Base-by-base conservation (phyloP, 495 filamentous ascomycete genomes). In the Tricharina praecox region DNA sequence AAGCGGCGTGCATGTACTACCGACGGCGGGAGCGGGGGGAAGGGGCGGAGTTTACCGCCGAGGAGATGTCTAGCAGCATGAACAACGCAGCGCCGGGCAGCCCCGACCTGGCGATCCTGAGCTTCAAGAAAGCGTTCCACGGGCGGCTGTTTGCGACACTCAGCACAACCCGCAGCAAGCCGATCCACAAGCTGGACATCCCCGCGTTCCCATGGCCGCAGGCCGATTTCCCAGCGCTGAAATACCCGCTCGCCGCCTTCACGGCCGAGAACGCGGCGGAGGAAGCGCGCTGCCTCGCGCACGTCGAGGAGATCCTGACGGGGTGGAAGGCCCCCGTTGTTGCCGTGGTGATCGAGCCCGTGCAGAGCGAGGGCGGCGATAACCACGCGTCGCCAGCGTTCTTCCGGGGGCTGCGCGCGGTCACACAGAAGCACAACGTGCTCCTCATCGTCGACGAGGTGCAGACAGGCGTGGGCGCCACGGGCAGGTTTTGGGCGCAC, bases 141-240 rank as follows among this genome's bases (percentile, higher is more conserved):
- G 90, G 90, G 55, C 85, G 90, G 53, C 75, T 96, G 23, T 95
- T 97, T 64, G 90, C 84, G 52, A 79, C 75, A 52, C 74, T 97
- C 37, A 87, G 81, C 47, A 96, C 90, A 24, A 97, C 90, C 19
- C 81, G 90, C 62, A 85, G 79, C 66, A 96, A 96, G 73, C 76
- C 90, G 16, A 90, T 97, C 67, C 90, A 97, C 73, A 97, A 97
- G 67, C 71, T 97, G 52, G 90, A 97, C 59, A 97, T 97, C 59
- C 90, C 90, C 9, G 85, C 92, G 53, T 97, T 97, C 61, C 81
- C 95, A 69, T 97, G 90, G 90, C 90, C 90, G 32, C 88, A 93
- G 63, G 88, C 92, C 36, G 74, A 84, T 35, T 97, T 97, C 71
- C 90, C 90, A 9, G 52, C 64, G 47, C 70, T 93, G 54, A 87